Evolutionary conservation across 2,329 filamentous ascomycete species (phyloP), one percentile per base, ranked within the genome.

Genomic region (Trichoderma aggressivum): DNA sequence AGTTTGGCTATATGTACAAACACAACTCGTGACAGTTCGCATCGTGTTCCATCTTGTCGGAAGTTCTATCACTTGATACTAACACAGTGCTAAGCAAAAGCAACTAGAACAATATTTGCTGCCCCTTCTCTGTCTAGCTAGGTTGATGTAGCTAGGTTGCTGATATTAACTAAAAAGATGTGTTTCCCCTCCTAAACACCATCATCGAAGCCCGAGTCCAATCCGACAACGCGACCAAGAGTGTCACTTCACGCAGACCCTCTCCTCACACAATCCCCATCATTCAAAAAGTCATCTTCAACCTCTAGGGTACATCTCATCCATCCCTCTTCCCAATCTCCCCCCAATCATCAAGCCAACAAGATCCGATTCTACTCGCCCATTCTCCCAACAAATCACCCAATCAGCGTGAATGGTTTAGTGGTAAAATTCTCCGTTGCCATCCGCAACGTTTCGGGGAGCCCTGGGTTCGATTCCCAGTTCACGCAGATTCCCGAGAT

Each of bases 391-490:
- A 68, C 55, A 60, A 64, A 30, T 21, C 10, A 36, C 47, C 12
- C 24, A 26, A 18, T 50, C n/a, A 47, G 72, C 72, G 72, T 73
- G 64, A 72, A 72, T 73, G 72, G 72, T 73, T 73, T 73, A 73
- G 72, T 73, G 72, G 72, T 73, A 73, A 73, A 73, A 73, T 73
- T 73, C 72, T 73, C 72, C 72, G 72, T 73, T 73, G 72, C 72
- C 72, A 73, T 68, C 64, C 64, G 64, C 64, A 67, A 67, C 64
- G 50, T 67, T n/a, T n/a, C 70, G 70, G 70, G 70, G 70, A 71
- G 70, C 72, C 72, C 72, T 73, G 72, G 72, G 72, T 73, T 73
- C 72, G 72, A 73, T 73, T 73, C 72, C 72, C 72, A 73, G 72
- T 72, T 73, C 68, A 73, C 72, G 72, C 72, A 73, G 26, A 28